phyloP scores from a whole-genome alignment of 148 eudicot species.

The Nepenthes mirabilis region DNA sequence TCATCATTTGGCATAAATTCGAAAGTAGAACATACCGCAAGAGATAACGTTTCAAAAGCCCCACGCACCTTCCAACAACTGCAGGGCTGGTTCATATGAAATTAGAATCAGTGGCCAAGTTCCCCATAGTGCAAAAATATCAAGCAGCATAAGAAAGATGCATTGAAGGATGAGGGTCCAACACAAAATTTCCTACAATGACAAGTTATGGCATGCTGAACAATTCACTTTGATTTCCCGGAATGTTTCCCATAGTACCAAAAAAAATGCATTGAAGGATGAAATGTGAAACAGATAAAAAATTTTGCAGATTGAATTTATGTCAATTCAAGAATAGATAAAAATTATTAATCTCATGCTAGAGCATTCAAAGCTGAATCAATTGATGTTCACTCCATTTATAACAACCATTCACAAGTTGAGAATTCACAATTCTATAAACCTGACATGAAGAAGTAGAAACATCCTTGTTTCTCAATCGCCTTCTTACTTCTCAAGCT shows the following conservation, averaged over 20 bases:
- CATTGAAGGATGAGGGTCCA: neutral
- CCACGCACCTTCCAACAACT: constrained; percentile 87
- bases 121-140: constrained; percentile 4
- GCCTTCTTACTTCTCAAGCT: no score
- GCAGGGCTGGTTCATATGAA: constrained; percentile 68
- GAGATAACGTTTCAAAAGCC: constrained; percentile 78
- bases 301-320: neutral
- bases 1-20: no score
- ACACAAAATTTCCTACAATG: neutral
- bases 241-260: neutral
- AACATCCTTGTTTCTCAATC: no score
- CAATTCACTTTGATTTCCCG: no score
- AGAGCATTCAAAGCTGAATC: no score
- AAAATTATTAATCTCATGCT: no score
- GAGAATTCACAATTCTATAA: no score
- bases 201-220: no score
- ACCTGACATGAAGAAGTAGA: no score
- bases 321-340: neutral
- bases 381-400: no score
- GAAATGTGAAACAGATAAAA: neutral
- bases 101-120: constrained; percentile 8
- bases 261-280: neutral
- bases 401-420: no score
- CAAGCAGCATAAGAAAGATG: constrained; percentile 1
- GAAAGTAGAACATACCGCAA: constrained; percentile 38